phyloP scores from a whole-genome alignment of 129 eudicot species.

The Saposhnikovia divaricata region DNA sequence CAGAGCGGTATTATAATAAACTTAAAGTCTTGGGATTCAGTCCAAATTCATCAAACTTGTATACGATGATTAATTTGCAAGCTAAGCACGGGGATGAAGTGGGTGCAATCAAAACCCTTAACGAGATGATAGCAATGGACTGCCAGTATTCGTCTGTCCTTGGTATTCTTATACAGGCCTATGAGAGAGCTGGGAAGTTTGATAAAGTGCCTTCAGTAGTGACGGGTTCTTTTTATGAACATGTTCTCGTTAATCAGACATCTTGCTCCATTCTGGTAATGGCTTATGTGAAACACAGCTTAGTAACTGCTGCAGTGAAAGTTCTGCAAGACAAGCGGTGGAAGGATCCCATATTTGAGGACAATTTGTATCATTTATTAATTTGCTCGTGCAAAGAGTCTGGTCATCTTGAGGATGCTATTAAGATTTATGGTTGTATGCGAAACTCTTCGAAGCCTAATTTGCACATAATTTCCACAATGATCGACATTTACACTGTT shows the following conservation, averaged over 20 bases:
- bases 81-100: constrained; percentile 58
- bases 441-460: constrained; percentile 58
- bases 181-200: constrained; percentile 61
- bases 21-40: constrained; percentile 41
- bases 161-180: constrained; percentile 62
- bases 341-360: constrained; percentile 73
- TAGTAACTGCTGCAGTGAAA: constrained; percentile 54
- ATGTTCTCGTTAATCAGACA: constrained; percentile 57
- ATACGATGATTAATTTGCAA: constrained; percentile 77
- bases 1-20: constrained; percentile 49
- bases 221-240: constrained; percentile 51
- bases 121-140: constrained; percentile 63
- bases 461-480: constrained; percentile 71
- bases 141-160: constrained; percentile 75
- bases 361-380: constrained; percentile 74
- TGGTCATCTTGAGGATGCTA: constrained; percentile 53
- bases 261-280: constrained; percentile 74
- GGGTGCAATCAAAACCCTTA: constrained; percentile 46
- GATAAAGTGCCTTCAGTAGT: constrained; percentile 48
- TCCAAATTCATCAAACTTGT: constrained; percentile 73
- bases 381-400: constrained; percentile 87
- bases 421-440: constrained; percentile 57
- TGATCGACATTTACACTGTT: constrained; percentile 76
- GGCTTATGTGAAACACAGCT: constrained; percentile 66
- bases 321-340: constrained; percentile 58